phyloP scores from a whole-genome alignment of 805 yeast genomes.

The Suhomyces faveliae region DNA sequence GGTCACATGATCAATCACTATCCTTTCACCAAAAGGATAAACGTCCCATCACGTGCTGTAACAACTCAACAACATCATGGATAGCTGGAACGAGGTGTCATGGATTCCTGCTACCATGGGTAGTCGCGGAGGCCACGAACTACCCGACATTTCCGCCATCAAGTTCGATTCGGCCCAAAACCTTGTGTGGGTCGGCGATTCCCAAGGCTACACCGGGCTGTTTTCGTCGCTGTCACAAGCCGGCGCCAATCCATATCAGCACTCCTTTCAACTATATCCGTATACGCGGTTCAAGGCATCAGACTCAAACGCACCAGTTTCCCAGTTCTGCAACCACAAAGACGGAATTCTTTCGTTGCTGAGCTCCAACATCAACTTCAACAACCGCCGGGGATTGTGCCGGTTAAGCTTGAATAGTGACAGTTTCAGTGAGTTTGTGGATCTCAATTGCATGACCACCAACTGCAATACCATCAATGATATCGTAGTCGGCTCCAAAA shows the following conservation, averaged over 20 bases:
- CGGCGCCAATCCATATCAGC: conserved; percentile 17
- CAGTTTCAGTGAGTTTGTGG: conserved; percentile 16
- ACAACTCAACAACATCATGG: too few species aligned
- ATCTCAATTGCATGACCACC: conserved; percentile 32
- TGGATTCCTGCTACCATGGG: conserved; percentile 12
- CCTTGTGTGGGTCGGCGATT: conserved; percentile 82
- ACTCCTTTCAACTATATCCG: conserved; percentile 25
- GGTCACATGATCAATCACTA: too few species aligned
- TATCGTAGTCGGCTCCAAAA: conserved; percentile 27
- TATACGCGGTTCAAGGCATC: conserved; percentile 37
- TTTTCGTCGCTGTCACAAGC: conserved; percentile 20
- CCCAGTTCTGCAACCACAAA: conserved; percentile 30
- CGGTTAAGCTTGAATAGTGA: conserved; percentile 16
- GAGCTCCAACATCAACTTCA: conserved; percentile 30
- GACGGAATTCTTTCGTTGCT: conserved; percentile 37
- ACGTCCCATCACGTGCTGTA: too few species aligned
- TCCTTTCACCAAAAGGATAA: too few species aligned
- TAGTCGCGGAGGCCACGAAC: background rate
- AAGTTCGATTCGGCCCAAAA: conserved; percentile 72
- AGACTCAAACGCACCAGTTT: conserved; percentile 19
- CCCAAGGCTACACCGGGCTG: conserved; percentile 47
- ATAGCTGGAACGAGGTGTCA: conserved; percentile 16
- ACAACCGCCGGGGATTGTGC: conserved; percentile 34
- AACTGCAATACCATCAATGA: conserved; percentile 32
- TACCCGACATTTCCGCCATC: conserved; percentile 23